Base-by-base conservation (phyloP, 1,284 basidiomycete genomes). In the Ceratobasidium sp. region DNA sequence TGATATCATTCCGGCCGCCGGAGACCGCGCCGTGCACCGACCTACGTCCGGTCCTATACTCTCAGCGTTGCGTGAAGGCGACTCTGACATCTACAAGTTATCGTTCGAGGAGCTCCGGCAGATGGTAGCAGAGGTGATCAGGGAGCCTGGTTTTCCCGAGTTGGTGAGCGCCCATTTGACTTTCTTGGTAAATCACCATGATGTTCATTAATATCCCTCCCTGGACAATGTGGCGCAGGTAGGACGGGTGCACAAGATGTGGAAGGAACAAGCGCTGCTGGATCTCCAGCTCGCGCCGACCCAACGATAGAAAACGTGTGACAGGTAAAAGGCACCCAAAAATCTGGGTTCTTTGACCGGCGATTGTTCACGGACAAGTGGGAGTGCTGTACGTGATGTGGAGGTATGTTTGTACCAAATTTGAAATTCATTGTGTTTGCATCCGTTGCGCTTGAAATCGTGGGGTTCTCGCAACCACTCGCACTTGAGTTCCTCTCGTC, bases 391-490 rank as follows among this genome's bases (percentile, higher is more conserved):
- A 44, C 40, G 42, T 3, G 40, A 53, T 72, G 69, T 72, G 33
- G 28, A 53, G 23, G 64, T 67, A n/a, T n/a, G 39, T 46, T 73
- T 67, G 60, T 7, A 46, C 60, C 56, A 20, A 44, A 73, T 73
- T 73, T 73, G 49, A 42, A 73, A 73, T 73, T 73, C 58, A 61
- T 63, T 73, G 69, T 73, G 58, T 73, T 73, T 73, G 71, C 69
- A 72, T 72, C 69, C 69, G 69, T 26, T 63, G n/a, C 40, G 23
- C 40, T 63, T 63, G 18, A 63, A 73, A 63, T 73, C 23, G 42
- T n/a, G 23, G 60, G n/a, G 58, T 63, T 72, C 49, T 40, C 15
- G 20, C 71, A 23, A 63, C 23, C 71, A 40, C 44, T 39, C 60
- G 58, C 60, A 73, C 71, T 60, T n/a, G 71, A 61, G 71, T 56